Evolutionary conservation across 2,329 filamentous ascomycete species (phyloP), one percentile per base, ranked within the genome.

Genomic region (Ophiostoma sp.): DNA sequence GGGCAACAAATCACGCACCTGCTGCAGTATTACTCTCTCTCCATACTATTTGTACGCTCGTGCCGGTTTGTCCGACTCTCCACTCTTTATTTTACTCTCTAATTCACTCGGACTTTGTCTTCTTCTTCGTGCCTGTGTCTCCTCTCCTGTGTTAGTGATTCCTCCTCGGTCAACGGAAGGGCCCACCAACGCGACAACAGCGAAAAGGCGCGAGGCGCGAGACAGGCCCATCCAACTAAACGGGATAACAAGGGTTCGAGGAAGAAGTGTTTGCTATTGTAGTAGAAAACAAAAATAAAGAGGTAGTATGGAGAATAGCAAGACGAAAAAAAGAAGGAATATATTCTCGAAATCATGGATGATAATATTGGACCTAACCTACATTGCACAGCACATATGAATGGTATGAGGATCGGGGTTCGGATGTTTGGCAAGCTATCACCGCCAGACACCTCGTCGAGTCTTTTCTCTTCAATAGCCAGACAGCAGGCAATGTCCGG

Each of bases 171-270:
- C 39, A 35, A 27, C 20, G 36, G 39, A 65, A 41, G 67, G 66
- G n/a, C 67, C 52, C 69, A 57, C 65, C 68, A 65, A 71, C 73
- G 73, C 72, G 73, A 72, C 68, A 69, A 67, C 57, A 39, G 52
- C 52, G 52, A 60, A 69, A 73, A 72, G 67, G 67, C 72, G 72
- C 72, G 72, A 73, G 67, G 72, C 72, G 72, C 72, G 72, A 73
- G 69, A 23, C 57, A 69, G 35, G 20, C 35, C 44, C 62, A 67
- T 23, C 60, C 7, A 52, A 27, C 23, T 23, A 52, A 23, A 67
- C 23, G 66, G 52, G 57, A 64, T 15, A 35, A 13, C 27, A 64
- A 64, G 11, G 31, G 13, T 39, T 39, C 3, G 10, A 39, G 36
- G 36, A 54, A 10, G 5, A 27, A 54, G n/a, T 6, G 7, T 3